Evolutionary conservation across 2,329 filamentous ascomycete genomes (phyloP).

Genomic region (Fusarium udum): DNA sequence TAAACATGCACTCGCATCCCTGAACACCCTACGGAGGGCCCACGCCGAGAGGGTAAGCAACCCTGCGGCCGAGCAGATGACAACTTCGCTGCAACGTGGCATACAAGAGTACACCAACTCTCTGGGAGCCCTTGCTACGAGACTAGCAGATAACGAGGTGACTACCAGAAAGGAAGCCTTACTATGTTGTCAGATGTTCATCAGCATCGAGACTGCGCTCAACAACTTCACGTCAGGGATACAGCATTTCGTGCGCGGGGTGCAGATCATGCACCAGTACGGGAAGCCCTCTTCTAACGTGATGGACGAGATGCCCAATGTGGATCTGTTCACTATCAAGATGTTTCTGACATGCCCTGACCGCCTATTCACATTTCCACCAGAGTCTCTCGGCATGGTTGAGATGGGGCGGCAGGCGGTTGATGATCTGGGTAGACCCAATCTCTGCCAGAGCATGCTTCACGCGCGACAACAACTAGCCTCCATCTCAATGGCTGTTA

Average conservation of each 20-base stretch:
- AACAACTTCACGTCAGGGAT: neutral
- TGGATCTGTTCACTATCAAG: neutral
- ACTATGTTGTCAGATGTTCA: accelerated
- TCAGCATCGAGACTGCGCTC: neutral
- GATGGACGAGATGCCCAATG: no score
- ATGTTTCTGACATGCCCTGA: neutral
- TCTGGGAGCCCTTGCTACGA: neutral
- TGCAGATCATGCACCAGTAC: neutral
- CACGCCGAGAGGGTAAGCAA: neutral
- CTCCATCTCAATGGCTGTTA: accelerated
- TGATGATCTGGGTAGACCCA: no score
- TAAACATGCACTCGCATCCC: accelerated
- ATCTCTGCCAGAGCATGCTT: neutral
- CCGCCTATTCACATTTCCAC: neutral
- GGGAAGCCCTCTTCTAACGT: no score
- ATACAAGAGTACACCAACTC: neutral
- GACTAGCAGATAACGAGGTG: neutral
- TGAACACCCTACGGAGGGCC: neutral
- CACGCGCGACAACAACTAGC: neutral
- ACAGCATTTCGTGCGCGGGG: neutral
- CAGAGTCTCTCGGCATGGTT: neutral
- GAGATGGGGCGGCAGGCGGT: accelerated
- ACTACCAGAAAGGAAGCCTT: accelerated
- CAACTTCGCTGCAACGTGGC: neutral
- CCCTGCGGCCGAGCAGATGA: neutral